Evolutionary conservation across 495 filamentous ascomycete genomes (phyloP).

Genomic region (Lophiostoma macrostomum): DNA sequence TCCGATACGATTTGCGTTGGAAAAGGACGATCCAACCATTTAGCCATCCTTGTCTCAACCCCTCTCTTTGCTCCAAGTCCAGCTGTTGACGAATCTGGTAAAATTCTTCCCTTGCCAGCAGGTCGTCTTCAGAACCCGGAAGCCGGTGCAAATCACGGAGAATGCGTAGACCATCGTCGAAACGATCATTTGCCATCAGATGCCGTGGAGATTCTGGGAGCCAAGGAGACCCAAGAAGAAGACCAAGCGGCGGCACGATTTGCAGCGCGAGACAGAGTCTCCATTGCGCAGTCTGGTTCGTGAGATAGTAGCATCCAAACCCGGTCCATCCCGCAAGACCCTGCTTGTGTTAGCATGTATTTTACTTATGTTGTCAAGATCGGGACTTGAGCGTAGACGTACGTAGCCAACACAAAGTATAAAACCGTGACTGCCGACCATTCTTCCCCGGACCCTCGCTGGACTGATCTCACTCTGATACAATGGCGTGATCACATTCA

Average conservation of each 20-base stretch:
- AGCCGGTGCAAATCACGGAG: not conserved
- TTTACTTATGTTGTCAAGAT: not conserved
- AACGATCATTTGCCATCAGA: not conserved
- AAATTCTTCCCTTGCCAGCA: not conserved
- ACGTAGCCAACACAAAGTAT: slow-evolving; percentile 13
- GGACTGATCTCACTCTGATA: slow-evolving; percentile 18
- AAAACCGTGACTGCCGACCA: slow-evolving; percentile 17
- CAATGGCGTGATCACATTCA: slow-evolving; percentile 7
- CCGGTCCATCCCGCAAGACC: slow-evolving; percentile 2
- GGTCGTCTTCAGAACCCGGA: not conserved
- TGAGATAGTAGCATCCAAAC: slow-evolving; percentile 3
- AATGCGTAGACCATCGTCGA: not conserved
- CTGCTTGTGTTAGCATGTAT: not conserved
- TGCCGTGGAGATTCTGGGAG: not conserved
- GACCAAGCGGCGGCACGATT: not conserved
- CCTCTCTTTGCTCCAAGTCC: not conserved
- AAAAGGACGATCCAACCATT: not conserved
- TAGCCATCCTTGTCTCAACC: not conserved
- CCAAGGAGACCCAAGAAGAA: not conserved
- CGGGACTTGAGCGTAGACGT: not conserved
- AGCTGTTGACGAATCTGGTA: not conserved
- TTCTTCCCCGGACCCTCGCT: not conserved
- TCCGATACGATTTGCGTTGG: not conserved
- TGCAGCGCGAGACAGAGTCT: not conserved
- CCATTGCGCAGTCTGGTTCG: not conserved